Base-by-base conservation (phyloP, 2,329 filamentous ascomycete species). In the Verticillium nonalfalfae region DNA sequence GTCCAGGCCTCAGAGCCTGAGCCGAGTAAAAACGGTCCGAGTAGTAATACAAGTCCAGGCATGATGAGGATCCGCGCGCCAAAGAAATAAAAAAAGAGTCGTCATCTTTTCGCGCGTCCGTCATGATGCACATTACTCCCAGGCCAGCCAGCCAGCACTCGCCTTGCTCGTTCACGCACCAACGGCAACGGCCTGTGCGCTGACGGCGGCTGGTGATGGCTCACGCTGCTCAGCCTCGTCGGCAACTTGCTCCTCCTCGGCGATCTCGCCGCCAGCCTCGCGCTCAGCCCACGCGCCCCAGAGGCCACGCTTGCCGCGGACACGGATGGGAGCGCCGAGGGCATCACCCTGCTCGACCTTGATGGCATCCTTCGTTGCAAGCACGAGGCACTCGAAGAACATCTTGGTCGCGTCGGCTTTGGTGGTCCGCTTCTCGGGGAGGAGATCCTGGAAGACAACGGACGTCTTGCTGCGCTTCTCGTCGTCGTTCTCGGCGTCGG, bases 311-410 rank as follows among this genome's bases (percentile, higher is more conserved):
- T 99, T 99, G 62, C 90, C 93, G 67, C 92, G 84, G 62, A 99
- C 90, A 62, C 89, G 84, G 70, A 99, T 91, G 14, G 89, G 85
- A 2, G 88, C 90, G 58, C 93, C 93, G 33, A 98, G 84, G 40
- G 82, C 84, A 64, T 88, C 80, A 57, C 85, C 84, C 76, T 99
- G 95, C 73, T 98, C 94, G 33, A 98, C 92, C 77, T 97, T 97
- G 77, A 99, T 90, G 34, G 95, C 95, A 73, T 99, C 95, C 78
- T 99, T 99, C 52, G 95, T 99, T 5, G 94, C 95, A 56, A 99
- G 83, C 3, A 99, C 95, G 31, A 99, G 82, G 60, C 95, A 89
- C 77, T 99, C 95, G 70, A 99, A 99, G 79, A 99, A 99, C 93
- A 99, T 97, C 82, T 97, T 97, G 54, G 95, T 99, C 0, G 95